Evolutionary conservation across 2,329 filamentous ascomycete genomes (phyloP).

Genomic region (Sclerotinia subarctica): DNA sequence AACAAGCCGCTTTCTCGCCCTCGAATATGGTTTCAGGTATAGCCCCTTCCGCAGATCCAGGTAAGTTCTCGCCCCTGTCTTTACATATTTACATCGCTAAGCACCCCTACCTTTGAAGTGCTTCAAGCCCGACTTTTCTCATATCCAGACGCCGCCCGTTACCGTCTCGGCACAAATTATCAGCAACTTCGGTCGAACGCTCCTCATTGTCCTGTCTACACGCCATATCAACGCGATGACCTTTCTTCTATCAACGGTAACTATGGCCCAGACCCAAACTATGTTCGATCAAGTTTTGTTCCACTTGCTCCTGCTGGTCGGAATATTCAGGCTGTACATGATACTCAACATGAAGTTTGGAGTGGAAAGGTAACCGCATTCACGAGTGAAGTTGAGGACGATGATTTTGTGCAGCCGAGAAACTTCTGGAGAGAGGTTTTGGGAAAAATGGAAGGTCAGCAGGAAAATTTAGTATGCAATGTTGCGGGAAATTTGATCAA

Average conservation of each 20-base stretch:
- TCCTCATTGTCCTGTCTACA: constrained; percentile 26
- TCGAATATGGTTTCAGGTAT: constrained; percentile 64
- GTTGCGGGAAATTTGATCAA: neutral
- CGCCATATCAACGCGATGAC: constrained; percentile 42
- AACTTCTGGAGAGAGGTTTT: constrained; percentile 37
- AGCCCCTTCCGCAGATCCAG: constrained; percentile 66
- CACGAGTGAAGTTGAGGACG: constrained; percentile 36
- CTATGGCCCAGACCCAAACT: constrained; percentile 47
- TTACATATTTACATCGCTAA: constrained; percentile 1
- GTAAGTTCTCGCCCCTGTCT: constrained; percentile 31
- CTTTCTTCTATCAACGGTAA: constrained; percentile 42
- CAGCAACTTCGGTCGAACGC: constrained; percentile 41
- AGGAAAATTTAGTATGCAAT: neutral
- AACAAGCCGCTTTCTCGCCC: constrained; percentile 69
- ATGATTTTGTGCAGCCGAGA: constrained; percentile 43
- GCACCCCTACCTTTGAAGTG: neutral
- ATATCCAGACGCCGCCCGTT: constrained; percentile 54
- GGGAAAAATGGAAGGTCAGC: neutral
- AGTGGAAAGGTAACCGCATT: constrained; percentile 28
- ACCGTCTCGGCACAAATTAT: constrained; percentile 55
- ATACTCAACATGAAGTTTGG: constrained; percentile 36
- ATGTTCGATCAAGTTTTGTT: constrained; percentile 31
- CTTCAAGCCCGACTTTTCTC: constrained; percentile 54
- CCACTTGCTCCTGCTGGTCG: neutral
- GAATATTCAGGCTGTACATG: constrained; percentile 1